Base-by-base conservation (phyloP, 768 basidiomycete species). In the Vararia minispora region DNA sequence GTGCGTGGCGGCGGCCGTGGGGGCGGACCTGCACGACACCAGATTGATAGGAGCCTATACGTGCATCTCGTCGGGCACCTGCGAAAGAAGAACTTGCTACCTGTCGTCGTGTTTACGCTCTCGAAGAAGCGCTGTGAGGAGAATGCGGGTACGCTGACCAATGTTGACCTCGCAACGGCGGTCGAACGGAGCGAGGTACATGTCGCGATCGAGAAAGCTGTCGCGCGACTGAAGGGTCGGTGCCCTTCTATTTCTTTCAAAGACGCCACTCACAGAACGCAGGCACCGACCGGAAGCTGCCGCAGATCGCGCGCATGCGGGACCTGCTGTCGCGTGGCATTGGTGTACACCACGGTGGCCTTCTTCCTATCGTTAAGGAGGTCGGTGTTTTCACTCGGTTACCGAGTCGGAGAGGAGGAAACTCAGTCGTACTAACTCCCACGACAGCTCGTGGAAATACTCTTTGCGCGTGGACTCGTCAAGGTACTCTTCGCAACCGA, bases 101-200 rank as follows among this genome's bases (percentile, higher is more conserved):
- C 95, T 1, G 90, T 92, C 11, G 95, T 99, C 23, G 75, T 95
- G 21, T 99, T 99, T 61, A 92, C 94, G 0, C 81, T 99, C 48
- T 95, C 90, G 21, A 99, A 99, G 67, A 92, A 91, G 58, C 69
- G 75, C 39, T 99, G 95, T 53, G 95, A 99, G 61, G 95, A 98
- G 61, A 88, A 99, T 53, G 95, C 95, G 4, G 71, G 68, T 7
- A 95, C 87, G 2, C 60, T 99, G 39, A 83, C 78, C 1, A 91
- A 92, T 57, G 68, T 76, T 23, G 91, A 99, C 60, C 64, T 99
- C 25, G 91, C 84, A 51, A 77, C 76, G 6, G 75, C 89, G 1
- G 77, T 79, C 33, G 95, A 99, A 63, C 97, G 91, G 69, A 97
- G 92, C 50, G 90, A 97, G 60, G 83, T 98, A 8, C 95, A 99